These are phyloP conservation scores for Fusarium sp. DNA, from an alignment of 2,329 filamentous ascomycete genomes.

Conservation along the genomic window DNA sequence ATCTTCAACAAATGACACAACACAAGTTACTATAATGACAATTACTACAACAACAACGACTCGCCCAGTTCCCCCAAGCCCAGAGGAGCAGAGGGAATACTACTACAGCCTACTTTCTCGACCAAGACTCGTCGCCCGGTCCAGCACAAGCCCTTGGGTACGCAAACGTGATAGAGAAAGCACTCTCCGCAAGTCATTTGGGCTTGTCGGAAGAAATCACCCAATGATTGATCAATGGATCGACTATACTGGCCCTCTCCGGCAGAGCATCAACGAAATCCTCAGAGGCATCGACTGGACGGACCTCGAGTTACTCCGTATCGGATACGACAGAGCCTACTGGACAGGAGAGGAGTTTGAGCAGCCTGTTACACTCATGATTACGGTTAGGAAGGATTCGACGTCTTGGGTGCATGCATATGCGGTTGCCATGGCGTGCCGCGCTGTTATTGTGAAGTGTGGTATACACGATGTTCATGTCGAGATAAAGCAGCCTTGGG, in stretches of 20 bases:
- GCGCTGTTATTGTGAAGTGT: neutral
- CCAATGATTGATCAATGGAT: neutral
- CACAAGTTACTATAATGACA: neutral
- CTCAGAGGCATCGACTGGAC: neutral
- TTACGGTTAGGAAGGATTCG: neutral
- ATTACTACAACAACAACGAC: neutral
- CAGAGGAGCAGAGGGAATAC: neutral
- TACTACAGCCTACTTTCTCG: neutral
- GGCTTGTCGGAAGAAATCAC: neutral
- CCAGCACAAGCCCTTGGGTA: neutral
- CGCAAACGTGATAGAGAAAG: neutral
- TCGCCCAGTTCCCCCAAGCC: neutral
- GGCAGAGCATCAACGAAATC: neutral
- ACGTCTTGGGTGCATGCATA: neutral
- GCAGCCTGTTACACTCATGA: neutral
- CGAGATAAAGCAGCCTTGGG: neutral
- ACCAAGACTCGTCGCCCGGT: neutral
- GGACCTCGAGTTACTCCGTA: neutral
- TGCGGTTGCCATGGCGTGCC: neutral
- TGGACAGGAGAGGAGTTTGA: neutral
- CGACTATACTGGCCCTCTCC: neutral
- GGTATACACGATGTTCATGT: neutral
- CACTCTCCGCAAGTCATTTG: neutral
- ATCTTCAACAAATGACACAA: neutral
- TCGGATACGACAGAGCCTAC: neutral